Percentiles rank a stretch among this genome's conserved stretches.
These are phyloP conservation scores for Ceratocystis diversiconidia DNA, from an alignment of 2,329 filamentous ascomycete genomes.

Conservation along the genomic window DNA sequence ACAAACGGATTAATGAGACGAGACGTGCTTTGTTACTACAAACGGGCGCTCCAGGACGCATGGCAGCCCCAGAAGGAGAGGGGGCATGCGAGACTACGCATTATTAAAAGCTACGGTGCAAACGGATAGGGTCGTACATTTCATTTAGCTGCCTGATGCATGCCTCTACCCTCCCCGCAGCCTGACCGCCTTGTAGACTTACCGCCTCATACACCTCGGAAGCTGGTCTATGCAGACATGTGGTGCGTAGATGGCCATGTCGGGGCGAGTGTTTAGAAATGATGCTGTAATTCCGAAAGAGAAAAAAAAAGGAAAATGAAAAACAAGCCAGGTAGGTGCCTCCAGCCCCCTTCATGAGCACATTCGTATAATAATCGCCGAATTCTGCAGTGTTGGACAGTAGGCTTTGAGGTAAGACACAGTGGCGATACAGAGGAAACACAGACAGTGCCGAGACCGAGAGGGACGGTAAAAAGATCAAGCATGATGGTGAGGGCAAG, in stretches of 20 bases:
- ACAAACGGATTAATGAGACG: neutral
- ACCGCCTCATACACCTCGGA: too few relatives aligned
- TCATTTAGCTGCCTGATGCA: neutral
- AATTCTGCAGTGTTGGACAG: neutral
- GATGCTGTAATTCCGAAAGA: neutral
- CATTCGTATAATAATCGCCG: neutral
- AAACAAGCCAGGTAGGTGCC: neutral
- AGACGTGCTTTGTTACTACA: neutral
- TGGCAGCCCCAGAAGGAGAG: neutral
- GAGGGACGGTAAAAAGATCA: neutral
- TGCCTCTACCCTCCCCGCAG: neutral
- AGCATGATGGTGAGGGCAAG: neutral
- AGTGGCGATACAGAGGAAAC: neutral
- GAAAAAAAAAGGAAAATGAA: too few relatives aligned
- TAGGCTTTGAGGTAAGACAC: neutral
- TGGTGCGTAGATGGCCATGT: too few relatives aligned
- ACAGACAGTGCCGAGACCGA: neutral
- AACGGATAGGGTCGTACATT: neutral
- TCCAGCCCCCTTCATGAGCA: neutral
- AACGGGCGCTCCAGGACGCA: neutral
- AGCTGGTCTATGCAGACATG: too few relatives aligned
- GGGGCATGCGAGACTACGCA: neutral
- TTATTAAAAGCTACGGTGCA: neutral
- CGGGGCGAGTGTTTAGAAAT: neutral
- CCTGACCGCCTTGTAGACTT: too few relatives aligned